Base-by-base conservation (phyloP, 2,329 filamentous ascomycete genomes). In the Ophioceras dolichostomum region DNA sequence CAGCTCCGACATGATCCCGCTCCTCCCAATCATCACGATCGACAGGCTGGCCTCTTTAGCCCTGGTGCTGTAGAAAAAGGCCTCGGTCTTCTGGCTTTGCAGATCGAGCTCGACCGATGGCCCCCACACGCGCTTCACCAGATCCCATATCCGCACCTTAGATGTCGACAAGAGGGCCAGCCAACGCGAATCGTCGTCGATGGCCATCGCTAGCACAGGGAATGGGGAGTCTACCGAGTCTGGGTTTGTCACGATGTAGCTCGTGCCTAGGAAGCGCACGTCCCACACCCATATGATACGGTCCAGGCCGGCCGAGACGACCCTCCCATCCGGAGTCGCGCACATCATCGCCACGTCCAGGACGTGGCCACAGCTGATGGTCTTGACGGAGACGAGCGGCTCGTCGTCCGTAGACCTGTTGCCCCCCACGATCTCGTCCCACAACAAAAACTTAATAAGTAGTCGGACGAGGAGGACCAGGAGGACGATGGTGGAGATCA, bases 391-490 rank as follows among this genome's bases (percentile, higher is more conserved):
- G 10, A 88, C 56, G 1, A 70, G 57, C 1, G 71, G 63, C 17
- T 63, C 58, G 21, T 66, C 61, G n/a, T 64, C 58, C n/a, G n/a
- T n/a, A n/a, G n/a, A n/a, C n/a, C n/a, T n/a, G 0, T 53, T 59
- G 6, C 68, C 62, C 10, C 32, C 31, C 2, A 34, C 29, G 39
- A 68, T 58, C 38, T 80, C 75, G 40, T 79, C 76, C 70, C 76
- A 82, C 0, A 89, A 61, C 5, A 89, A 62, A 47, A 82, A 83
- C 43, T 79, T 84, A 63, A 84, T 83, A 7, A 88, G 62, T 7
- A 87, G 57, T 2, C 76, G 75, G 19, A 88, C 70, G 14, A 72
- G 71, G 8, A 76, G 76, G 13, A 81, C 62, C 3, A 77, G 57
- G 17, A 82, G 66, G 1, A 84, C 54, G 4, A 84, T 61, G 10